Conservation (phyloP, 257 asterid genomes). For the Przewalskia tangutica region DNA sequence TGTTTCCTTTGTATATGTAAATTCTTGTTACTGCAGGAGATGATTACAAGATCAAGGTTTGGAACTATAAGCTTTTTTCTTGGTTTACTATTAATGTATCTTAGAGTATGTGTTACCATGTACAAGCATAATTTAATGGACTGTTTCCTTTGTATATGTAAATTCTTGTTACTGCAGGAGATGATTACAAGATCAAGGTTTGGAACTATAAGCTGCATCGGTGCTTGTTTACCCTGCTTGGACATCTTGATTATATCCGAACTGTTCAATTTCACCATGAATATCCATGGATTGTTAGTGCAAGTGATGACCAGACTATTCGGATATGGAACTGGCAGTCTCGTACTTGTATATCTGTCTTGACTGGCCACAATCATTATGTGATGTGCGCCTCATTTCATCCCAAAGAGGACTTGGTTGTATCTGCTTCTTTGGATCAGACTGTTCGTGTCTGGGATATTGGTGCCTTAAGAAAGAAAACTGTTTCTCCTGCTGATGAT, state of each 20-base stretch:
- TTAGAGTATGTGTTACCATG: neutral
- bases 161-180: conserved; percentile 49
- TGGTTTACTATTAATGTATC: neutral
- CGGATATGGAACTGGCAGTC: conserved; percentile 99
- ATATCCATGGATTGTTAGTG: conserved; percentile 95
- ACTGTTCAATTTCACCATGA: conserved; percentile 99
- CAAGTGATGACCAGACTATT: conserved; percentile 96
- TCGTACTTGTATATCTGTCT: conserved; percentile 82
- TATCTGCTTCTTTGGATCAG: conserved; percentile 98
- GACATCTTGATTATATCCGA: conserved; percentile 94
- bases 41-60: conserved; percentile 95
- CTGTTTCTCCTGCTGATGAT: conserved; percentile 94
- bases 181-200: conserved; percentile 95
- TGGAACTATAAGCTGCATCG: conserved; percentile 95
- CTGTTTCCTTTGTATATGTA: neutral
- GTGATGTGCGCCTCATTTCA: conserved; percentile 97
- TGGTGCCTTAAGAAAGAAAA: conserved; percentile 83
- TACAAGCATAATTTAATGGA: neutral
- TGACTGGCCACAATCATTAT: conserved; percentile 97
- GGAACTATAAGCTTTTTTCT: conserved; percentile 65
- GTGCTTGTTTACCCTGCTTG: conserved; percentile 92
- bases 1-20: neutral
- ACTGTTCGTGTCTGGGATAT: conserved; percentile 98
- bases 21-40: conserved; percentile 55
- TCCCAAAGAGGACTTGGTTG: conserved; percentile 92